Base-by-base conservation (phyloP, 2,329 filamentous ascomycete species). In the Fusarium longipes region DNA sequence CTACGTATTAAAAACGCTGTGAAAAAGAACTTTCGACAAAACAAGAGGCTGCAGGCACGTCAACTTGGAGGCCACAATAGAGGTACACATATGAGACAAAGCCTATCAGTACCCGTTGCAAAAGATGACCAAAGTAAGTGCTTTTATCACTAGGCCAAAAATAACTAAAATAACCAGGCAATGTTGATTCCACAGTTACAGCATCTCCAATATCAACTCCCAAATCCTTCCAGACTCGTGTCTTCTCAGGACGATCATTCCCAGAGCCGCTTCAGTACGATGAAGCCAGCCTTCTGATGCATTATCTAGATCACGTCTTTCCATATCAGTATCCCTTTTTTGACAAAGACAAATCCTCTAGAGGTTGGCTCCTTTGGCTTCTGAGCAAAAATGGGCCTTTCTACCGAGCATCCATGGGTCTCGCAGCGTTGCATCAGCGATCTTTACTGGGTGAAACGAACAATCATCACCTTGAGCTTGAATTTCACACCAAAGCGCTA, bases 401-500 rank as follows among this genome's bases (percentile, higher is more conserved):
- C 1, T 51, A 40, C 17, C 48, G 48, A 42, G 35, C 48, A 3
- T 40, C 48, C 1, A 12, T 51, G 1, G 36, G 48, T 4, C 36
- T 51, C 4, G 48, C 48, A 15, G 48, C 48, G 10, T 42, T 51
- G 2, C 35, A 51, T 2, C 27, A 42, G 15, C 48, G 48, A 4
- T 51, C 48, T 1, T 25, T 25, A 12, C 17, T 40, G 12, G 36
- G 36, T 8, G 35, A 39, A 11, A 40, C 36, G 17, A 30, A 29
- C 15, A 24, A 24, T 24, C 14, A 42, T 11, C 25, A 32, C 6
- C 20, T 51, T 18, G 48, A 51, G 20, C 36, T 42, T 6, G 36
- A 51, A 11, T 32, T 51, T 8, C 48, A 42, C 30, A 51, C 48
- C 5, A 42, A 51, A 42, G 48, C 48, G 11, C 12, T 51, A 18